Conservation (phyloP, 1,284 basidiomycete species). For the Chalciporus sp. region DNA sequence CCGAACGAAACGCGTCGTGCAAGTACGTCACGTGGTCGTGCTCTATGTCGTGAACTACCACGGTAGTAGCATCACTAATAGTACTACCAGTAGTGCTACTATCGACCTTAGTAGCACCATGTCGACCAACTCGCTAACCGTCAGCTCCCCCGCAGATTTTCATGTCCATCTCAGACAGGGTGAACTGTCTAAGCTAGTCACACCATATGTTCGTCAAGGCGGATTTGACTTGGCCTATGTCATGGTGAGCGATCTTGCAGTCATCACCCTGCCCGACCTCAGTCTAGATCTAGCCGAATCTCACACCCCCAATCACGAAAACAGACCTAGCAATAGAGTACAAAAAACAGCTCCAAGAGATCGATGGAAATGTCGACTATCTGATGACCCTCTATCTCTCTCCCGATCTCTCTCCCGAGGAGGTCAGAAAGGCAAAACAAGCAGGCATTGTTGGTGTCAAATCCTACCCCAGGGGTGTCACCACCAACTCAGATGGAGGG, state of each 20-base stretch:
- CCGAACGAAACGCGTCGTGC: constrained; percentile 36
- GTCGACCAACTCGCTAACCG: constrained; percentile 27
- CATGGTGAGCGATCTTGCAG: constrained; percentile 65
- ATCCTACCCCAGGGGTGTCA: constrained; percentile 96
- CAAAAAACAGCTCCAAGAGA: constrained; percentile 70
- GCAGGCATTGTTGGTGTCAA: constrained; percentile 96
- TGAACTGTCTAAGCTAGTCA: constrained; percentile 79
- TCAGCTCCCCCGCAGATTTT: constrained; percentile 87
- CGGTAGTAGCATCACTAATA: too few relatives aligned
- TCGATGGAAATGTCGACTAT: constrained; percentile 84
- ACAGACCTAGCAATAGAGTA: constrained; percentile 86
- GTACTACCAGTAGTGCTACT: too few relatives aligned
- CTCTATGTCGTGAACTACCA: constrained; percentile 9
- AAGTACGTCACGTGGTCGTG: constrained; percentile 31
- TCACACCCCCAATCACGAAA: constrained; percentile 89
- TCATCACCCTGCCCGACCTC: constrained; percentile 12
- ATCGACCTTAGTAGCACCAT: constrained; percentile 24
- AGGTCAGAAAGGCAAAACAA: constrained; percentile 85
- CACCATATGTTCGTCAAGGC: constrained; percentile 88
- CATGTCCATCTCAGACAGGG: constrained; percentile 98
- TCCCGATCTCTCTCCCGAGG: constrained; percentile 87
- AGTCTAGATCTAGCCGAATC: constrained; percentile 74
- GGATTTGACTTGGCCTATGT: constrained; percentile 95
- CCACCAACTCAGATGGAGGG: constrained; percentile 95
- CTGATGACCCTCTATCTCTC: constrained; percentile 97